Base-by-base conservation (phyloP, 495 filamentous ascomycete genomes). In the Hypoxylon perforatum region DNA sequence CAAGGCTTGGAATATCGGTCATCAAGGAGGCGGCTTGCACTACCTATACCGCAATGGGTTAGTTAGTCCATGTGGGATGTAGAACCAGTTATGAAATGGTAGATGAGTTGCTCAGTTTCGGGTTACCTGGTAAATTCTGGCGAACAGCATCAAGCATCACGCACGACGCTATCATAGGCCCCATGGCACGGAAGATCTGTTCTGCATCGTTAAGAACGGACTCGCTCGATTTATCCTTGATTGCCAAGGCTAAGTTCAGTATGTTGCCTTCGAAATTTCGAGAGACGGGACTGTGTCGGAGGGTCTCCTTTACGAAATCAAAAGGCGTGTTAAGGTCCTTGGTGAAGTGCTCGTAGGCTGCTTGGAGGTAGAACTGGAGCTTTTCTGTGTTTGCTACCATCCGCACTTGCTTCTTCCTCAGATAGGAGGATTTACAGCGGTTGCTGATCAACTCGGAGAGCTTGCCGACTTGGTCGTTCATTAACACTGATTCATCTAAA, bases 261-360 rank as follows among this genome's bases (percentile, higher is more conserved):
- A 86, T 85, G 60, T 85, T 83, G 0, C 84, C 83, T 21, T 80
- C 80, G 74, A 86, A 84, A 52, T 83, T 81, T 9, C 71, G 63
- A 12, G 83, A 80, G 10, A 82, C 79, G 2, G 80, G 80, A 44
- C 79, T 83, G 23, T 78, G 75, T 11, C 70, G 72, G 11, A 82
- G 74, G 3, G 84, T 78, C 14, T 77, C 78, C 55, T 81, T 69
- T 21, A 86, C 78, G 59, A 88, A 86, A 64, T 88, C 80, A 57
- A 88, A 88, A 0, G 86, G 84, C 4, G 62, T 72, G 48, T 86
- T 76, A 3, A 85, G 76, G 41, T 79, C 67, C 1, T 70, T 71
- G 0, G 86, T 77, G 56, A 89, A 89, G 62, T 89, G 86, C 30
- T 85, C 80, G 54, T 85, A 88, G 0, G 82, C 86, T 15, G 71